Conservation (phyloP, 352 stramenopile genomes). For the Phytopythium kandeliae region DNA sequence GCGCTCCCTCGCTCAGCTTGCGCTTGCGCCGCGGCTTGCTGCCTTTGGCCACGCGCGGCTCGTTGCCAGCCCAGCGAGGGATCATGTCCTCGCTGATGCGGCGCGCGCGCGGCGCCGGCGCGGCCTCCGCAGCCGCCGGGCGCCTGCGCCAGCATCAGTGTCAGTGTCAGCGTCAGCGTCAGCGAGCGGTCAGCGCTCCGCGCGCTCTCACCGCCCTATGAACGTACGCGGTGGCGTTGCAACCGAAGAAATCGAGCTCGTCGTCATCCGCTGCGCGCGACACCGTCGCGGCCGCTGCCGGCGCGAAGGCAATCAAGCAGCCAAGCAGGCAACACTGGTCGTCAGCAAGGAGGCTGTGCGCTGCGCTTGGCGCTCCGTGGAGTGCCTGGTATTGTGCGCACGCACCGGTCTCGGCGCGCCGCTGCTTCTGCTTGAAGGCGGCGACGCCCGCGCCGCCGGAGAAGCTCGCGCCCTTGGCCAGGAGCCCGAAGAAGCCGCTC, state of each 20-base stretch:
- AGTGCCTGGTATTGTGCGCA: no score
- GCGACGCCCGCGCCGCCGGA: conserved; percentile 45
- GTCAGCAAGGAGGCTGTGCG: no score
- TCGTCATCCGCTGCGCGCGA: conserved; percentile 17
- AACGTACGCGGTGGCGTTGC: conserved; percentile 29
- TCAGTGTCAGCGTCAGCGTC: no score
- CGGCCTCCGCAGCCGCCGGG: conserved; percentile 15
- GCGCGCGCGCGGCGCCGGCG: conserved; percentile 30
- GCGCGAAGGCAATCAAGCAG: neutral
- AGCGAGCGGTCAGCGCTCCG: no score
- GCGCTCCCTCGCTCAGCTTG: conserved; percentile 76
- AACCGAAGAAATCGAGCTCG: conserved; percentile 80
- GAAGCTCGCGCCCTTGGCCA: conserved; percentile 70
- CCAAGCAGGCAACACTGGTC: no score
- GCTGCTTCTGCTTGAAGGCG: conserved; percentile 44
- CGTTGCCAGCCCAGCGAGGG: conserved; percentile 56
- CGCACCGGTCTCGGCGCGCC: conserved; percentile 17
- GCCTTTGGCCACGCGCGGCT: conserved; percentile 30
- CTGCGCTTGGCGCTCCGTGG: no score
- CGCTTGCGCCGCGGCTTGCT: conserved; percentile 77
- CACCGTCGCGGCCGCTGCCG: neutral
- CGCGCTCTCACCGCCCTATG: no score
- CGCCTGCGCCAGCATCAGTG: conserved; percentile 3
- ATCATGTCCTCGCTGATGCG: conserved; percentile 72
- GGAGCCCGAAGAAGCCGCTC: conserved; percentile 64